Base-by-base conservation (phyloP, 2,329 filamentous ascomycete genomes). In the Epichloe gansuensis region DNA sequence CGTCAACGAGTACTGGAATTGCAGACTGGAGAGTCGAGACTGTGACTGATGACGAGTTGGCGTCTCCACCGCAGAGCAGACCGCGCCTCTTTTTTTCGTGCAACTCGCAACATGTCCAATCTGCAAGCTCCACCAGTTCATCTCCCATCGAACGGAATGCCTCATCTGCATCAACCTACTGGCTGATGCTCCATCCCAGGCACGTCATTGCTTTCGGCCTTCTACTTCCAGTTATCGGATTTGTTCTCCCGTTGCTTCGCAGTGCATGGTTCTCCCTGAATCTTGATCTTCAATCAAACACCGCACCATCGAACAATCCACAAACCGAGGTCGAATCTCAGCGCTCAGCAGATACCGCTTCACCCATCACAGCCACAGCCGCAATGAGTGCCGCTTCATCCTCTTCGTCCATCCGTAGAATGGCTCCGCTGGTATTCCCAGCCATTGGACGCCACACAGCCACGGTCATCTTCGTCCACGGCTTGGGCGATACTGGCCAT, bases 391-490 rank as follows among this genome's bases (percentile, higher is more conserved):
- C 47, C 36, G 58, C 63, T n/a, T 52, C 53, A 25, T 47, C 50
- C 60, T 51, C 63, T 41, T 57, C 65, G 6, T 54, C 55, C n/a
- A 49, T 67, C 36, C 54, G 62, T n/a, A 62, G 66, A 41, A 51
- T 65, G 25, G 65, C 70, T 15, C 80, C 82, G 13, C 73, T 93
- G 51, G 76, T 93, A 21, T 82, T 95, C 54, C 87, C 88, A 31
- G 87, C 90, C 41, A 72, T 87, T 36, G 86, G 80, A 64, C 81
- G 81, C 64, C 93, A 97, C 71, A 96, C 93, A 39, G 89, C 89
- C 25, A 96, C 91, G 3, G 85, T 97, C 61, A 97, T 98, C 62
- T 89, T 96, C 69, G 78, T 87, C 50, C 93, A 98, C 67, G 93
- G 93, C 13, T 75, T 98, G 40, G 93, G 93, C 56, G 93, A 97